Conservation (phyloP, 2,329 filamentous ascomycete species). For the Talaromyces sp. region DNA sequence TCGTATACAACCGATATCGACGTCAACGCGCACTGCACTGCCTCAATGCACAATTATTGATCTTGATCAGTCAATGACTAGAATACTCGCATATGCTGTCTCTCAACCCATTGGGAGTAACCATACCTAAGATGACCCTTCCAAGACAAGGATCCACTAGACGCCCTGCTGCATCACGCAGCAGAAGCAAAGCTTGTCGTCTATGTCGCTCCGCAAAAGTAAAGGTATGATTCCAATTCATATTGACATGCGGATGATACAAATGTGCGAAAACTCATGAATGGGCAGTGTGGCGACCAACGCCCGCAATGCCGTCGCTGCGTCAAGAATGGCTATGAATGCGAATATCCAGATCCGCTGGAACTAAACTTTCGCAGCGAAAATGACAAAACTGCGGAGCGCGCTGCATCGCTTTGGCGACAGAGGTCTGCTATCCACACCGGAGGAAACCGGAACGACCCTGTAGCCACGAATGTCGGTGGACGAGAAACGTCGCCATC, state of each 20-base stretch:
- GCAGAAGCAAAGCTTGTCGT: not conserved
- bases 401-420: not conserved
- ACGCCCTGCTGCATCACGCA: not conserved
- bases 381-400: not conserved
- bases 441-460: not conserved
- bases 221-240: not conserved
- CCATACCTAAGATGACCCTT: not conserved
- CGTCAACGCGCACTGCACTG: not conserved
- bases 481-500: not conserved
- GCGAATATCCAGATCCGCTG: conserved; percentile 4
- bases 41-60: no score
- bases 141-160: not conserved
- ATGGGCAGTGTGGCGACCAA: not conserved
- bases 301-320: not conserved
- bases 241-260: not conserved
- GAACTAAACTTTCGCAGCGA: conserved; percentile 9
- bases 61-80: not conserved
- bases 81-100: not conserved
- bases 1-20: not conserved
- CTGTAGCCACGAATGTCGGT: not conserved
- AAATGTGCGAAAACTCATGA: not conserved
- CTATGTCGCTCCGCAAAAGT: not conserved
- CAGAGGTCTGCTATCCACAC: not conserved
- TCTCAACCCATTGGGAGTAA: not conserved
- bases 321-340: not conserved